Evolutionary conservation across 352 stramenopile genomes (phyloP), one percentile per base, ranked within the genome.

Genomic region (Globisporangium yorkense): DNA sequence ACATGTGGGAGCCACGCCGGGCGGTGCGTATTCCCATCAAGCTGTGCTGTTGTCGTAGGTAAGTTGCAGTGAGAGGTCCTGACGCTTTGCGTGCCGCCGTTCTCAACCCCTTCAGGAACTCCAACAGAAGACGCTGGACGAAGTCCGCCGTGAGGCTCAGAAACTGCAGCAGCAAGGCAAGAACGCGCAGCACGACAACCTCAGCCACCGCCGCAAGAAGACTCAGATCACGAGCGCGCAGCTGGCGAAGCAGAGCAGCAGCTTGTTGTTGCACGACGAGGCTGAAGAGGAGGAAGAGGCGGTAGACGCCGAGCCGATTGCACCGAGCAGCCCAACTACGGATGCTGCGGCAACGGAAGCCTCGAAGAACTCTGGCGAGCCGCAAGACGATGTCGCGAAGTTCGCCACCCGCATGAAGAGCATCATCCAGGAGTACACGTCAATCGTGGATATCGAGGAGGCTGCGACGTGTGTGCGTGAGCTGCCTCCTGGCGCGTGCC

Each of bases 181-280:
- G 56, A 95, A 95, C 64, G 86, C 86, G 2, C 86, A 95, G 61
- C 86, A 95, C 63, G 86, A 94, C 53, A 72, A 94, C 39, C 58
- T 95, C 21, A 71, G 71, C 18, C 66, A 84, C 15, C 84, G 82
- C 21, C 84, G 86, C 37, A 78, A 85, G 33, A 92, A 92, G 63
- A 84, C 80, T 0, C 76, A 88, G 49, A 70, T 94, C 18, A 86
- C 86, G 10, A 95, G 86, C 61, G 73, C 64, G 5, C 78, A 95
- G 57, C 65, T 95, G 27, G 86, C 86, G 15, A 88, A 87, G 41
- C 74, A 92, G 51, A 92, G 76, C 61, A 88, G 79, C 51, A 94
- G 84, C 46, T 51, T 94, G 40, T 68, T 94, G 54, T 66, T 94
- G 47, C 80, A 81, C 52, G 45, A 62, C 18, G 54, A 41, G 9